phyloP scores from a whole-genome alignment of 2,329 filamentous ascomycete genomes.

The Talaromyces albobiverticillius region DNA sequence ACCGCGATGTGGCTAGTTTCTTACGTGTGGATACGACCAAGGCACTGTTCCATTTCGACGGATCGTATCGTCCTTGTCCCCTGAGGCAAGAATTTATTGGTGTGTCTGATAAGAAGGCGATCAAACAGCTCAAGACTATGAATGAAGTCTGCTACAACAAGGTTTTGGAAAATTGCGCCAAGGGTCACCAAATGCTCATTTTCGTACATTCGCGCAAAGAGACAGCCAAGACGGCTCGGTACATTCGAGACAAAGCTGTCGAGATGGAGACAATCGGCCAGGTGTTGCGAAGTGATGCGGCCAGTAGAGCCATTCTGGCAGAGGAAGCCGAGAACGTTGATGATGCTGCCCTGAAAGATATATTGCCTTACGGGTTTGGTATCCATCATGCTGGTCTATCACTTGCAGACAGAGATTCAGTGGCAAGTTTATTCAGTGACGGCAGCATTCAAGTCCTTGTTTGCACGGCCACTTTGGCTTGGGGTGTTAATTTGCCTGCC shows the following conservation, averaged over 20 bases:
- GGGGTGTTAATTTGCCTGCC: conserved; percentile 97
- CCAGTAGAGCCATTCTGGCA: conserved; percentile 80
- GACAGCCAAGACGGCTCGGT: conserved; percentile 94
- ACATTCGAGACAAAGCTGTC: conserved; percentile 94
- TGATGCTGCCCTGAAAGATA: conserved; percentile 86
- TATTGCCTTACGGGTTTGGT: conserved; percentile 93
- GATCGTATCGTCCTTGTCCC: conserved; percentile 88
- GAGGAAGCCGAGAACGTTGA: conserved; percentile 80
- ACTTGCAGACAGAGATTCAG: conserved; percentile 87
- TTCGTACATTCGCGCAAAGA: conserved; percentile 99
- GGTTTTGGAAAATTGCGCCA: conserved; percentile 73
- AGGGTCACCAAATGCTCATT: conserved; percentile 77
- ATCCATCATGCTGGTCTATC: conserved; percentile 99
- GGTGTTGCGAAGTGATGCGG: conserved; percentile 88
- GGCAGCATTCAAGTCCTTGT: conserved; percentile 93
- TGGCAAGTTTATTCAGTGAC: conserved; percentile 90
- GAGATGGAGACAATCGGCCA: conserved; percentile 96
- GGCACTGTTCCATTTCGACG: conserved; percentile 94
- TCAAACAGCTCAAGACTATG: conserved; percentile 99
- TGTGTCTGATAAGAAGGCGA: conserved; percentile 95
- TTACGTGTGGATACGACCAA: conserved; percentile 81
- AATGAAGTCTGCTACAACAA: conserved; percentile 99
- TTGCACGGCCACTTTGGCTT: conserved; percentile 95
- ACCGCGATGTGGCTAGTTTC: conserved; percentile 93
- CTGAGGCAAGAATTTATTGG: conserved; percentile 96